Conservation (phyloP, 176 grass and related monocot species). For the Hyparrhenia diplandra region DNA sequence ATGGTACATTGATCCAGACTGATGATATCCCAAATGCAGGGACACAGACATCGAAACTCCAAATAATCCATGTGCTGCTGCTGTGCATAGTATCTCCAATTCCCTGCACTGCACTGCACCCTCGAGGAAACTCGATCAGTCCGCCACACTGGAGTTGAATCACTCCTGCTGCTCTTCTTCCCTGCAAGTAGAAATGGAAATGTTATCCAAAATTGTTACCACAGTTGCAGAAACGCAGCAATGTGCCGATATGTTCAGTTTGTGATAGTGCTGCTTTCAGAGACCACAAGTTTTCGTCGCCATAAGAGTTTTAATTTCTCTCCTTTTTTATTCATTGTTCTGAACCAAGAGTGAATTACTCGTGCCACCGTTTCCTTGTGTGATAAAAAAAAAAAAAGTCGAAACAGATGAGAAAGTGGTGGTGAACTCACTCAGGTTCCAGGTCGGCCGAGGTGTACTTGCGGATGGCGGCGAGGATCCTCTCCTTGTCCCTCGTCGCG, state of each 20-base stretch:
- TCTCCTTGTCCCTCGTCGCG: constrained; percentile 86
- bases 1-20: not conserved
- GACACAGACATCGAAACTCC: not conserved
- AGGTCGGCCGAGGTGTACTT: constrained; percentile 50
- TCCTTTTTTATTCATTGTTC: too few species aligned
- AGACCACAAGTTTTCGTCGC: too few species aligned
- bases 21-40: not conserved
- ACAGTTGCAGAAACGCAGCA: not conserved
- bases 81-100: not conserved
- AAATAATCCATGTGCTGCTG: not conserved
- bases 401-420: not conserved
- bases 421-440: constrained; percentile 29
- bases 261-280: too few species aligned
- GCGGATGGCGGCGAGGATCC: constrained; percentile 60
- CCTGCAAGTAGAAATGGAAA: constrained; percentile 8
- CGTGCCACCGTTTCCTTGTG: too few species aligned
- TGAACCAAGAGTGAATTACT: too few species aligned
- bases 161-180: constrained; percentile 16
- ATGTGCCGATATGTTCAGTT: too few species aligned
- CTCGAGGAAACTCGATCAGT: not conserved
- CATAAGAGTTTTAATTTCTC: too few species aligned
- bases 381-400: too few species aligned
- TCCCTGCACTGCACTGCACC: not conserved
- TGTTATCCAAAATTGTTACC: not conserved
- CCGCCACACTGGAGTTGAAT: not conserved